Percentiles rank a stretch among this genome's conserved stretches.
Conservation (phyloP, 192 early-diverging fungal genomes). For the Mortierella antarctica region DNA sequence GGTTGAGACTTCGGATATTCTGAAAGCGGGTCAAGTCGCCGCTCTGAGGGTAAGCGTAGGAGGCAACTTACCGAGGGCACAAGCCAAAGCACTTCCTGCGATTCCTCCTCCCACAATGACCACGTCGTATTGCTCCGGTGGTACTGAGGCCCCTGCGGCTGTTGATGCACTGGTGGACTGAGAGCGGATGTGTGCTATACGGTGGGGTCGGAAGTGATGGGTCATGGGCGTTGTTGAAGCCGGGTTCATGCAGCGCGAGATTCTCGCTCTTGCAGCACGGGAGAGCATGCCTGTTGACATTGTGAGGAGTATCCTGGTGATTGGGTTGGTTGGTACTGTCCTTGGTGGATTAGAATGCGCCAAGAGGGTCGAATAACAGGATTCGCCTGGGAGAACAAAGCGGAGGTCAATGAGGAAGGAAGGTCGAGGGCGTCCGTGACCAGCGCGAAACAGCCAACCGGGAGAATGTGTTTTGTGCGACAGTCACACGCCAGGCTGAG, state of each 20-base stretch:
- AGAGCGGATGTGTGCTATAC: conserved; percentile 22
- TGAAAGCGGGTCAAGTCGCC: neutral
- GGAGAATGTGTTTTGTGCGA: neutral
- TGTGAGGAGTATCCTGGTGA: neutral
- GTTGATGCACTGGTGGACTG: conserved; percentile 21
- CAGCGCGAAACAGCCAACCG: too few relatives aligned
- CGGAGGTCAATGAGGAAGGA: too few relatives aligned
- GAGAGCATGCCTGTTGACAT: conserved; percentile 7
- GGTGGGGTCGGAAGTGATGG: neutral
- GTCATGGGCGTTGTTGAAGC: neutral
- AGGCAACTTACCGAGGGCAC: conserved; percentile 70
- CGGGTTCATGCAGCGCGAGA: neutral
- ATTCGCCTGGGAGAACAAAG: too few relatives aligned
- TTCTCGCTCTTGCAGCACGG: conserved; percentile 6
- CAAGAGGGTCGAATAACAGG: too few relatives aligned
- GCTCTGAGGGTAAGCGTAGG: neutral
- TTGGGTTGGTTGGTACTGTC: neutral
- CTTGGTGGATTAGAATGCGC: too few relatives aligned
- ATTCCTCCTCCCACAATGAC: conserved; percentile 93
- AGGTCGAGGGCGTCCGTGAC: too few relatives aligned
- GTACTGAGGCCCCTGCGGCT: neutral
- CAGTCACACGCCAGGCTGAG: too few relatives aligned
- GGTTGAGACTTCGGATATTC: neutral
- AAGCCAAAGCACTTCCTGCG: conserved; percentile 87
- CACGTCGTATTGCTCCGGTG: conserved; percentile 72